A percentile compares a stretch with the other conserved stretches of the same genome.
Evolutionary conservation across 371 early-diverging fungal genomes (phyloP).

Genomic region (Haplosporangium sp.): DNA sequence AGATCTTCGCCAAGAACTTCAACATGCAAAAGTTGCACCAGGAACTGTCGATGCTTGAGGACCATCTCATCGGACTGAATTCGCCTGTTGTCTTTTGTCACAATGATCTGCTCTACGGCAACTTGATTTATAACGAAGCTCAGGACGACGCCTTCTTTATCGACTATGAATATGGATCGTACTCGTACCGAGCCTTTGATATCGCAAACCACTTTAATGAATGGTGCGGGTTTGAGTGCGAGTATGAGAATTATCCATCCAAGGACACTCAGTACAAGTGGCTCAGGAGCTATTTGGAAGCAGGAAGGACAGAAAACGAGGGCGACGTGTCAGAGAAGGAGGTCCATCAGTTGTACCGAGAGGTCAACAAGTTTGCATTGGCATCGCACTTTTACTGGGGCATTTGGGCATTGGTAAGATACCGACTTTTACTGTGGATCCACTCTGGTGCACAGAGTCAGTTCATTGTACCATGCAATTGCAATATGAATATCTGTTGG

Average conservation of each 20-base stretch:
- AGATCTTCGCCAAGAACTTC: conserved; percentile 70
- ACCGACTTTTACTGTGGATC: neutral
- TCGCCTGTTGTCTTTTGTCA: conserved; percentile 93
- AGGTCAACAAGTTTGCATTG: conserved; percentile 85
- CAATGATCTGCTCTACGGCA: conserved; percentile 91
- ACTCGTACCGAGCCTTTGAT: conserved; percentile 90
- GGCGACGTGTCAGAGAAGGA: conserved; percentile 59
- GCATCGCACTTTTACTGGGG: conserved; percentile 96
- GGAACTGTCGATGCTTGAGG: conserved; percentile 58
- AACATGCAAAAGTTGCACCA: conserved; percentile 64
- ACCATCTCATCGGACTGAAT: conserved; percentile 58
- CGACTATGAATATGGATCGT: conserved; percentile 94
- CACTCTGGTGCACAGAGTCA: neutral
- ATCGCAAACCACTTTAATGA: conserved; percentile 97
- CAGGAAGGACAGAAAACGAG: conserved; percentile 12
- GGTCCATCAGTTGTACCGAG: conserved; percentile 71
- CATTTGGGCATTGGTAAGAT: conserved; percentile 82
- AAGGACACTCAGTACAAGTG: conserved; percentile 78
- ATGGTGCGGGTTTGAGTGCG: conserved; percentile 89
- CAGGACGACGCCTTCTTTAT: conserved; percentile 79
- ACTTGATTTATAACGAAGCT: conserved; percentile 81
- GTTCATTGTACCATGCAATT: too few species aligned
- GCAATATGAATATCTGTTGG: too few species aligned
- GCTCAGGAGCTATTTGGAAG: conserved; percentile 68
- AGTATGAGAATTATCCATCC: conserved; percentile 85